A percentile compares a stretch with the other conserved stretches of the same genome.
Conservation (phyloP, 495 filamentous ascomycete species). For the Letharia lupina region DNA sequence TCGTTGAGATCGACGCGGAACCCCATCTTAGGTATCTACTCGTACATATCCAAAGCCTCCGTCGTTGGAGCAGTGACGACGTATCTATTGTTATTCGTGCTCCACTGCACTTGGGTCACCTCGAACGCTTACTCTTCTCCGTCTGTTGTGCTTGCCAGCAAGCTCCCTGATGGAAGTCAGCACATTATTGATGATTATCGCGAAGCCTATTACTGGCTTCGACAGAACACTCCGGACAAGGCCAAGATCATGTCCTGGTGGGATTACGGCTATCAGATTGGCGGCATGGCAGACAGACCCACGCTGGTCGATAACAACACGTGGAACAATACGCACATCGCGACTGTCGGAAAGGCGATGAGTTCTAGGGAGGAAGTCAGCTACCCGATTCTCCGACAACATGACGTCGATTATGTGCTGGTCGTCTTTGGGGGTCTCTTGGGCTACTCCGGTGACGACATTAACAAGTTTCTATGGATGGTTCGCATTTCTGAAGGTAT, state of each 20-base stretch:
- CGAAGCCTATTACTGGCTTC: conserved; percentile 99
- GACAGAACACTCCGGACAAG: conserved; percentile 88
- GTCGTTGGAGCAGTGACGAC: conserved; percentile 60
- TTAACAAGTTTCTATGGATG: conserved; percentile 99
- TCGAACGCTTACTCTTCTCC: conserved; percentile 98
- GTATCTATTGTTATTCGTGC: conserved; percentile 88
- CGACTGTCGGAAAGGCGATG: conserved; percentile 99
- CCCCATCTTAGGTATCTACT: conserved; percentile 77
- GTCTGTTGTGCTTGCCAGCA: conserved; percentile 90
- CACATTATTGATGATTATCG: conserved; percentile 99
- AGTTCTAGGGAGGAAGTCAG: conserved; percentile 94
- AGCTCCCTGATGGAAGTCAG: conserved; percentile 87
- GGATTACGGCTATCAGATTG: conserved; percentile 99
- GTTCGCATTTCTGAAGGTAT: conserved; percentile 98
- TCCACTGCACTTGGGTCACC: conserved; percentile 99
- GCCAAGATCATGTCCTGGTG: conserved; percentile 99
- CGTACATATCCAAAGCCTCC: conserved; percentile 64
- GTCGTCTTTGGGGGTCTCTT: conserved; percentile 94
- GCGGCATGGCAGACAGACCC: conserved; percentile 97
- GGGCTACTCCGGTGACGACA: conserved; percentile 98
- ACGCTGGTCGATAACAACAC: conserved; percentile 99
- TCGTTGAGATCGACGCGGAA: conserved; percentile 60
- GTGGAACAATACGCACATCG: conserved; percentile 99
- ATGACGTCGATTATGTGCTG: conserved; percentile 97
- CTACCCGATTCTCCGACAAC: conserved; percentile 95